Conservation (phyloP, 176 grass and related monocot species). For the Cenchrus americanus region DNA sequence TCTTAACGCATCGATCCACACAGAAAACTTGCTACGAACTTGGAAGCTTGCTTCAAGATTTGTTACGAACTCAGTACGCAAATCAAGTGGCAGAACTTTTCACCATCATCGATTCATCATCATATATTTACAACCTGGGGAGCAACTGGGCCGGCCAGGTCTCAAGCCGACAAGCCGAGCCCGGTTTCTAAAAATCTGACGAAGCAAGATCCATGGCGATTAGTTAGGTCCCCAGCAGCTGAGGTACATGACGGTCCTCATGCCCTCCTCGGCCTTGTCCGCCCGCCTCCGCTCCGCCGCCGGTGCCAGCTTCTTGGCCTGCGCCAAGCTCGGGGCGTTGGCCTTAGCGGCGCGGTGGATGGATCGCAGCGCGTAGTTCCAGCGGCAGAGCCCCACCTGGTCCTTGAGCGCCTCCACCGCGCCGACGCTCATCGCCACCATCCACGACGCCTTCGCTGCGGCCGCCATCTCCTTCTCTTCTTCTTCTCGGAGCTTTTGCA, state of each 20-base stretch:
- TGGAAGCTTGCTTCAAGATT: background rate
- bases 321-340: slow-evolving; percentile 18
- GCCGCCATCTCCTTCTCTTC: slow-evolving; percentile 33
- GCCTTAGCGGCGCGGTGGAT: slow-evolving; percentile 52
- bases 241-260: slow-evolving; percentile 74
- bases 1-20: background rate
- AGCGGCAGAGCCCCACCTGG: slow-evolving; percentile 64
- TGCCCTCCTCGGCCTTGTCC: slow-evolving; percentile 54
- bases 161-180: background rate
- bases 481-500: background rate
- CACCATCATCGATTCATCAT: slow-evolving; percentile 27
- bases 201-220: background rate
- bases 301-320: slow-evolving; percentile 28
- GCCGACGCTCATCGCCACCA: slow-evolving; percentile 58
- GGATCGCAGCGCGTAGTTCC: slow-evolving; percentile 62
- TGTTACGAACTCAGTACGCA: too few species aligned
- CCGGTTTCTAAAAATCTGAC: background rate
- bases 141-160: background rate
- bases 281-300: slow-evolving; percentile 13
- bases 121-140: background rate
- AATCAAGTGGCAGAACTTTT: background rate
- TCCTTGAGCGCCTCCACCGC: slow-evolving; percentile 78
- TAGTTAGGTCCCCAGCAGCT: slow-evolving; percentile 69
- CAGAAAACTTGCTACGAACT: background rate
- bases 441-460: slow-evolving; percentile 52